A percentile compares a stretch with the other conserved stretches of the same genome.
Evolutionary conservation across 2,329 filamentous ascomycete species (phyloP).

Genomic region (Colletotrichum costaricense): DNA sequence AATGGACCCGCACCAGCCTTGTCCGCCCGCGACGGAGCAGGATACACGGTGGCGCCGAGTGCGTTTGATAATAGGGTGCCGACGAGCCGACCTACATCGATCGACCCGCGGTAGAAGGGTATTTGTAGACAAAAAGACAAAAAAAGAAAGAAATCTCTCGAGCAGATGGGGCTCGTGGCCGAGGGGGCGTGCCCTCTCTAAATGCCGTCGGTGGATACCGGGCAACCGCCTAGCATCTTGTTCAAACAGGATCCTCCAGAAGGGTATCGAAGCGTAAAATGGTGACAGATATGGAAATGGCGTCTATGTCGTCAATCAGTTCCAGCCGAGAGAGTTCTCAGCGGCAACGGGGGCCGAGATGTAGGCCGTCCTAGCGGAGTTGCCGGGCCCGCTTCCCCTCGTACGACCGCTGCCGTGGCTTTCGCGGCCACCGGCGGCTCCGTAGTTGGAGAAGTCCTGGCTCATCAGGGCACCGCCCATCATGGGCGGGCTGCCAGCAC

Average conservation of each 20-base stretch:
- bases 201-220: conserved; percentile 26
- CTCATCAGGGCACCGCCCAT: conserved; percentile 77
- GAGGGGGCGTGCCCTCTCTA: conserved; percentile 22
- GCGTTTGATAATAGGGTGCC: conserved; percentile 8
- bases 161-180: conserved; percentile 28
- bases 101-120: conserved; percentile 19
- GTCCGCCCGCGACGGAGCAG: neutral
- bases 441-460: conserved; percentile 67
- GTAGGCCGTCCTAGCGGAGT: conserved; percentile 68
- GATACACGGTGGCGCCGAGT: neutral
- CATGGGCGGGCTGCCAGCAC: conserved; percentile 65
- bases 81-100: neutral
- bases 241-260: conserved; percentile 35
- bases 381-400: conserved; percentile 61
- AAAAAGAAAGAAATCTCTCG: conserved; percentile 33
- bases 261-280: conserved; percentile 38
- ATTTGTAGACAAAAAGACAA: conserved; percentile 22
- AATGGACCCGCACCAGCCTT: conserved; percentile 2
- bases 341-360: conserved; percentile 93
- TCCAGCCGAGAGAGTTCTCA: conserved; percentile 96
- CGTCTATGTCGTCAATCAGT: conserved; percentile 66
- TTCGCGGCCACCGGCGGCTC: conserved; percentile 61
- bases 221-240: conserved; percentile 29
- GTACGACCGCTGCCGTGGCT: conserved; percentile 73
- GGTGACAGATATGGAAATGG: conserved; percentile 34